phyloP scores from a whole-genome alignment of 2,329 filamentous ascomycete genomes.

The Cercospora citrullina region DNA sequence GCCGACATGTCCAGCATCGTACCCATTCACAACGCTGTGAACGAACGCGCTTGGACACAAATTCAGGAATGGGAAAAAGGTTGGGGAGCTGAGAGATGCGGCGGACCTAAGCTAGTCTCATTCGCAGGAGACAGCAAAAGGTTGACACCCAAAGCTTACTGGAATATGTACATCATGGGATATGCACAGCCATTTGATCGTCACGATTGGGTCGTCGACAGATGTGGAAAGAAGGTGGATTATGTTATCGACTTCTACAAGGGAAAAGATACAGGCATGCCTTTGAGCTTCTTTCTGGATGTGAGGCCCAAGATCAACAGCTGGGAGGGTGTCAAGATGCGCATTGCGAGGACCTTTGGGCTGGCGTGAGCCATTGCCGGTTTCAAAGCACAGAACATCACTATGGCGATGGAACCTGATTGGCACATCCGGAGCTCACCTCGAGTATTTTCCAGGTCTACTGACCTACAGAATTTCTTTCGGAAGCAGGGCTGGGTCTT shows the following conservation, averaged over 20 bases:
- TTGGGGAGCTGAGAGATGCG: conserved; percentile 62
- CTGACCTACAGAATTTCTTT: background rate
- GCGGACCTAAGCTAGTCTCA: conserved; percentile 76
- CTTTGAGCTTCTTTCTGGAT: conserved; percentile 63
- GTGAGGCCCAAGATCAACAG: conserved; percentile 66
- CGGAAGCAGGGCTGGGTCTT: background rate
- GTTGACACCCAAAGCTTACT: conserved; percentile 77
- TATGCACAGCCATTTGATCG: conserved; percentile 91
- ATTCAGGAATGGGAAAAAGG: conserved; percentile 86
- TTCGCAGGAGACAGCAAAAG: conserved; percentile 68
- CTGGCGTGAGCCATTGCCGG: background rate
- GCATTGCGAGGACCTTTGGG: conserved; percentile 42
- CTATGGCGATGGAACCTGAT: background rate
- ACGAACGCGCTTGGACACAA: conserved; percentile 92
- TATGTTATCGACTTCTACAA: conserved; percentile 99
- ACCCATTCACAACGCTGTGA: conserved; percentile 97
- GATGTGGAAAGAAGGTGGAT: conserved; percentile 81
- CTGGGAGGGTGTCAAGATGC: conserved; percentile 61
- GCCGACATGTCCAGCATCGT: conserved; percentile 88
- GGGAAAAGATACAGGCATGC: conserved; percentile 55
- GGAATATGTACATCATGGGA: conserved; percentile 72
- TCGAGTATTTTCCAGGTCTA: background rate
- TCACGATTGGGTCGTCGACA: conserved; percentile 95
- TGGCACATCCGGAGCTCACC: background rate
- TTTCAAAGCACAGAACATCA: background rate